A percentile compares a stretch with the other conserved stretches of the same genome.
These are phyloP conservation scores for Globisporangium nagaii DNA, from an alignment of 352 stramenopile species.

Conservation along the genomic window DNA sequence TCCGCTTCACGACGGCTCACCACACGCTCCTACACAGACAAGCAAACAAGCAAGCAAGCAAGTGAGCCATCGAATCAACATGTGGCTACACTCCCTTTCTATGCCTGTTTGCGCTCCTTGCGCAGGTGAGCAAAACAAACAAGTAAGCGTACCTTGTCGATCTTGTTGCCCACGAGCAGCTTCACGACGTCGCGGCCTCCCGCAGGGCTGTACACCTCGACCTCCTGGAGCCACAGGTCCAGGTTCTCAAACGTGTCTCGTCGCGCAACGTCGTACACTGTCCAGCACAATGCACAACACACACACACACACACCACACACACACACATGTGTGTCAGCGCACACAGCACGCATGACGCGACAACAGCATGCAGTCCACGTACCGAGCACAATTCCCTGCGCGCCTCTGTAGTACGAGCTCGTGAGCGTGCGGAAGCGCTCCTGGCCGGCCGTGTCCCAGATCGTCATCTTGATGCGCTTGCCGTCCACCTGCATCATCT, in stretches of 20 bases:
- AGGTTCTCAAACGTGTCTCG: conserved; percentile 98
- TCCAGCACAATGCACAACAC: background rate
- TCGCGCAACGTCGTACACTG: conserved; percentile 96
- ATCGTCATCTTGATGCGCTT: conserved; percentile 98
- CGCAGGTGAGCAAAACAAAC: background rate
- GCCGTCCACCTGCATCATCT: conserved; percentile 94
- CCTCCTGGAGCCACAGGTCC: conserved; percentile 96
- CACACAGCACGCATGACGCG: background rate
- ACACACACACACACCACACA: too few species aligned
- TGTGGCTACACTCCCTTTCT: background rate
- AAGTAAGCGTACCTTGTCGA: conserved; percentile 64
- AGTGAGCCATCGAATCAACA: background rate
- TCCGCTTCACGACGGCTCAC: conserved; percentile 93
- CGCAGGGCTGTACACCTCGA: conserved; percentile 95
- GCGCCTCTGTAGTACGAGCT: conserved; percentile 97
- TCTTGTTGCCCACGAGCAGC: conserved; percentile 97
- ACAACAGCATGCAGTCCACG: background rate
- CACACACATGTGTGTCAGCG: too few species aligned
- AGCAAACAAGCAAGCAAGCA: background rate
- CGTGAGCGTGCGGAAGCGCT: conserved; percentile 97
- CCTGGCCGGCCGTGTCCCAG: conserved; percentile 98
- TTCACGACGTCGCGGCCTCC: conserved; percentile 96
- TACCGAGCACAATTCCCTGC: conserved; percentile 95
- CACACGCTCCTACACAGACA: conserved; percentile 72
- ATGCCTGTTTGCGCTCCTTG: too few species aligned